phyloP scores from a whole-genome alignment of 1,284 basidiomycete genomes.

The Apiotrichum laibachii region DNA sequence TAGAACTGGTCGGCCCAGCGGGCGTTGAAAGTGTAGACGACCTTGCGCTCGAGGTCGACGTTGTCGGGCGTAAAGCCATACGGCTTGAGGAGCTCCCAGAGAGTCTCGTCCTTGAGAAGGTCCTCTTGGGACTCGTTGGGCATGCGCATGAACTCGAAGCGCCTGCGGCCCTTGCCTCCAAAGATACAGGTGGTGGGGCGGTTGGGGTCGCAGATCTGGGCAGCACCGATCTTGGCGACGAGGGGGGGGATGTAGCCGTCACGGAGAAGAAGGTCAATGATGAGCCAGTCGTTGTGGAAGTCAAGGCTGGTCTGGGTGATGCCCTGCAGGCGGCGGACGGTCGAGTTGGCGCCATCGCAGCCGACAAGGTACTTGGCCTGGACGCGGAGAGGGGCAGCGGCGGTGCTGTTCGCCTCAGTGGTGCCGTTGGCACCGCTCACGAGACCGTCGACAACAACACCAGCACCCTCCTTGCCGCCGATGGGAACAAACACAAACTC shows the following conservation, averaged over 20 bases:
- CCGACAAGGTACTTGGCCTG: constrained; percentile 21
- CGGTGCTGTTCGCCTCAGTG: not conserved
- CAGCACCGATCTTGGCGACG: constrained; percentile 3
- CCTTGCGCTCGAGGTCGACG: constrained; percentile 25
- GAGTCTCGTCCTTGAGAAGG: constrained; percentile 12
- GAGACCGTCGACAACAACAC: constrained; percentile 6
- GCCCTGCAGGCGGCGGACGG: constrained; percentile 16
- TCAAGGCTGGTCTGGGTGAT: constrained; percentile 17
- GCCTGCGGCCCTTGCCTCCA: constrained; percentile 17
- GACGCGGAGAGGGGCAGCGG: not conserved
- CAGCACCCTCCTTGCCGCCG: not conserved
- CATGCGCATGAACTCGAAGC: constrained; percentile 27
- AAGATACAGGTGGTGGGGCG: constrained; percentile 24
- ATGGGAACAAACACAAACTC: not conserved
- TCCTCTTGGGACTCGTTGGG: constrained; percentile 15
- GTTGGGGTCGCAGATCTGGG: constrained; percentile 26
- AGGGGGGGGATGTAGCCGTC: constrained; percentile 11
- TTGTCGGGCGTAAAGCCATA: constrained; percentile 22
- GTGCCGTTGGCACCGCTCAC: not conserved
- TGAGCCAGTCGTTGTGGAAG: constrained; percentile 29
- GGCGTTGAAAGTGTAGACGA: constrained; percentile 26
- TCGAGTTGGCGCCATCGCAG: constrained; percentile 28
- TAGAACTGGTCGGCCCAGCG: constrained; percentile 24
- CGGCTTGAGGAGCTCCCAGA: constrained; percentile 16
- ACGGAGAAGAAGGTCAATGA: constrained; percentile 17